Evolutionary conservation across 345 rosid species (phyloP), one percentile per base, ranked within the genome.

Genomic region (Camelina hispida): DNA sequence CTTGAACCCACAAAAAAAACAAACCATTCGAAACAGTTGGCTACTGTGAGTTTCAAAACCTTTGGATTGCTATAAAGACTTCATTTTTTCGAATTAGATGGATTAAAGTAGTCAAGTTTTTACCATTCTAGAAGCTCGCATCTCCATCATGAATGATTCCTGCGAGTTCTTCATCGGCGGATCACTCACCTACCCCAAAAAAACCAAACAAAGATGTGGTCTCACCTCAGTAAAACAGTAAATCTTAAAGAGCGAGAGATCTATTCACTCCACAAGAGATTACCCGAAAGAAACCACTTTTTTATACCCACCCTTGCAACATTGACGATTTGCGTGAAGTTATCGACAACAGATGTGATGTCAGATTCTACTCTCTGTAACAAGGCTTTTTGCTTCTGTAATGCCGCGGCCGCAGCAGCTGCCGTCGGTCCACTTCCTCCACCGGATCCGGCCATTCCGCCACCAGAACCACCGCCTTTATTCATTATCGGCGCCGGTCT

Each of bases 111-210:
- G 40, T 6, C n/a, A 5, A 55, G 4, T 6, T 57, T 4, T 43
- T 32, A 93, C 96, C 94, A 93, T 88, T 83, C 93, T 85, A 18
- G 96, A 83, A 30, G 97, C 94, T 12, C 94, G 93, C 97, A 88
- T 88, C 80, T 93, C 97, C 98, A 89, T 91, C 97, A 87, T 91
- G 81, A 82, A 87, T 34, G 93, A 85, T 81, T 93, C 96, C 75
- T 93, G 96, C 3, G 92, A 82, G 76, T 91, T 93, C 78, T 92
- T 84, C 53, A 93, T 93, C 1, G 85, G 90, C 2, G 81, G 86
- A 65, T 93, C 93, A 79, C 79, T 87, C 62, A 93, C 93, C 97
- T 93, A 69, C n/a, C 4, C 3, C 7, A 28, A 28, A 28, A 28
- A 28, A 28, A 0, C 30, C 5, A 28, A 28, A 28, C 30, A 59